Conservation (phyloP, 441 rosid species). For the Eutrema salsugineum region DNA sequence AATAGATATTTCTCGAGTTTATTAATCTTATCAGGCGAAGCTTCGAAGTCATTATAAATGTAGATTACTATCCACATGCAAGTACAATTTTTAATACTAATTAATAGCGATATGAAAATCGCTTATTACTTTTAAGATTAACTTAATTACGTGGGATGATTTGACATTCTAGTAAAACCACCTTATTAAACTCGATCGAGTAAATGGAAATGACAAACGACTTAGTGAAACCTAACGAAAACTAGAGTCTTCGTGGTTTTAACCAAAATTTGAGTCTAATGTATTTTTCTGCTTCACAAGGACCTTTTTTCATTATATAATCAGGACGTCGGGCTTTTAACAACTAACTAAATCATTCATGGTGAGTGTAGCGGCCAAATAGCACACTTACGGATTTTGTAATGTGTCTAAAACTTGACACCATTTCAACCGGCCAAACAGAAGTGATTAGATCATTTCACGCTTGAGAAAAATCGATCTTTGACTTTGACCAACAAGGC, state of each 20-base stretch:
- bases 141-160: background rate
- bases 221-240: background rate
- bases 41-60: conserved; percentile 10
- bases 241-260: background rate
- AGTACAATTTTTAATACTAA: background rate
- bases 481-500: no score
- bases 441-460: no score
- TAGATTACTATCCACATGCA: background rate
- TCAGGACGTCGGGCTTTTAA: no score
- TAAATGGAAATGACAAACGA: background rate
- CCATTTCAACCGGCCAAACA: no score
- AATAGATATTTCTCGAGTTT: background rate
- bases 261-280: background rate
- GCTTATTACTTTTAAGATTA: background rate
- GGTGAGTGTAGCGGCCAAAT: no score
- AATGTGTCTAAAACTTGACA: no score
- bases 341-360: no score
- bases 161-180: background rate
- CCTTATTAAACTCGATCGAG: background rate
- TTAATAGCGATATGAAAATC: background rate
- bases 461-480: no score
- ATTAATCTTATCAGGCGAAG: conserved; percentile 13
- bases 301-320: no score
- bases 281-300: background rate
- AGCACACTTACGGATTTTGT: no score